A percentile compares a stretch with the other conserved stretches of the same genome.
phyloP scores from a whole-genome alignment of 1,139 yeast genomes.

The Blastobotrys proliferans region DNA sequence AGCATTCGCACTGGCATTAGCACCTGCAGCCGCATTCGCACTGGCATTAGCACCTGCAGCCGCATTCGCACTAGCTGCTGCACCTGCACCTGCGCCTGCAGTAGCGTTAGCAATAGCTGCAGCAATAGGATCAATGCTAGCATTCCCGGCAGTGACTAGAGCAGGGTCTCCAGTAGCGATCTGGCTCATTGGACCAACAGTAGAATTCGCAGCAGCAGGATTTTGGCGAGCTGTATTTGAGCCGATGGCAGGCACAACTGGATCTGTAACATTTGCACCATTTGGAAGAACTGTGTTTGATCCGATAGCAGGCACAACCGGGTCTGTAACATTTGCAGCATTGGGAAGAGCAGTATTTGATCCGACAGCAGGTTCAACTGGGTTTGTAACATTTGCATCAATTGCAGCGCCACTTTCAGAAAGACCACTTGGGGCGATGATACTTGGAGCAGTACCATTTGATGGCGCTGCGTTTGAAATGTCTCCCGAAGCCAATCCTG shows the following conservation, averaged over 20 bases:
- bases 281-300: neutral
- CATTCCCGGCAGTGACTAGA: too few species aligned
- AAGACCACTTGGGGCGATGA: too few species aligned
- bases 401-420: too few species aligned
- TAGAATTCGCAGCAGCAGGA: neutral
- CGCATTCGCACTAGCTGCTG: neutral
- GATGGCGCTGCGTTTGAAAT: too few species aligned
- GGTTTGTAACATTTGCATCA: neutral
- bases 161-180: too few species aligned
- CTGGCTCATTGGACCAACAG: neutral
- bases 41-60: neutral
- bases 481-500: too few species aligned
- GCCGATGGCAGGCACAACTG: constrained; percentile 1
- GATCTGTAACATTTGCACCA: neutral
- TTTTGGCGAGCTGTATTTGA: neutral
- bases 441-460: too few species aligned
- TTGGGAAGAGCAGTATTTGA: neutral
- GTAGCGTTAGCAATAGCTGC: neutral
- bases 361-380: neutral
- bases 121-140: neutral
- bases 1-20: too few species aligned
- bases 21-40: neutral
- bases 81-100: neutral
- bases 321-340: neutral
- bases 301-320: neutral